Evolutionary conservation across 306 rosid genomes (phyloP).

Genomic region (Astragalus membranaceus): DNA sequence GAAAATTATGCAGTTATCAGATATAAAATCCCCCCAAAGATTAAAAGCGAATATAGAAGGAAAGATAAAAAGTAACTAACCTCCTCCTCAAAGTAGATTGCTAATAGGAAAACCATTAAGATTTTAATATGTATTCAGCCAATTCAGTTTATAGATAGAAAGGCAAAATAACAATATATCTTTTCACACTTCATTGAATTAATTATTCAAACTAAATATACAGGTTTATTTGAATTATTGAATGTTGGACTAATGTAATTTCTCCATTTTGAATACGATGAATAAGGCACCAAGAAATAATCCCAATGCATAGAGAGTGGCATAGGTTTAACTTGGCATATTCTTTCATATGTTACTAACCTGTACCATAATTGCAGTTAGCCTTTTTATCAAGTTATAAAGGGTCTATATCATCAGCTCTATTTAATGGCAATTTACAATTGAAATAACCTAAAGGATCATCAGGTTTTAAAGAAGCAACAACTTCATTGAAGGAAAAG

Average conservation of each 20-base stretch:
- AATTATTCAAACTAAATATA: constrained; percentile 55
- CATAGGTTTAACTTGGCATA: constrained; percentile 58
- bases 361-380: constrained; percentile 39
- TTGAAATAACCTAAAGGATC: constrained; percentile 54
- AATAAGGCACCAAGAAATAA: constrained; percentile 75
- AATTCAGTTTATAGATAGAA: too few species aligned
- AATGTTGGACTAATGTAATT: constrained; percentile 57
- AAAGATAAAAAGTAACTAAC: too few species aligned
- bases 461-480: constrained; percentile 58
- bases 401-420: constrained; percentile 9
- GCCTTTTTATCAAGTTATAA: constrained; percentile 28
- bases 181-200: constrained; percentile 62
- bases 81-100: too few species aligned
- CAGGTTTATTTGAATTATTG: constrained; percentile 72
- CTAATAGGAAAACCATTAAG: too few species aligned
- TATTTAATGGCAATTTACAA: constrained; percentile 4
- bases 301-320: constrained; percentile 62
- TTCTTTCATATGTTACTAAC: constrained; percentile 69
- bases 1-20: too few species aligned
- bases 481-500: constrained; percentile 70
- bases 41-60: too few species aligned
- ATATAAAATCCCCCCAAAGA: too few species aligned
- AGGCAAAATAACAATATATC: constrained; percentile 38
- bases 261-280: constrained; percentile 84
- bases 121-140: too few species aligned